Conservation (phyloP, 2,329 filamentous ascomycete genomes). For the Aspergillus uvarum region DNA sequence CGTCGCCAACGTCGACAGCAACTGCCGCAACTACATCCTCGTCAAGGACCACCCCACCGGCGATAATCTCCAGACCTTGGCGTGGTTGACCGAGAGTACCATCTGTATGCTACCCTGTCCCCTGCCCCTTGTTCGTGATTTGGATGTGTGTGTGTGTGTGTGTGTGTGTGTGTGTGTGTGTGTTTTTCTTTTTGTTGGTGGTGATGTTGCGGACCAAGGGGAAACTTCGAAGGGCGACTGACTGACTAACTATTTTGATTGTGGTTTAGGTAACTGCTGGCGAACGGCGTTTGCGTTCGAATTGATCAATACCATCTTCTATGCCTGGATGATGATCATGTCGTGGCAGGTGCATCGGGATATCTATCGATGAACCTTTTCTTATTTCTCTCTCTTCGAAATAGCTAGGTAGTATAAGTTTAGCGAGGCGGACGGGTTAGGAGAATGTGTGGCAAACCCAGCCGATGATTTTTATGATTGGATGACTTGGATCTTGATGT, state of each 20-base stretch:
- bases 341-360: slow-evolving; percentile 53
- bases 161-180: too few relatives aligned
- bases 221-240: not conserved
- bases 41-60: slow-evolving; percentile 45
- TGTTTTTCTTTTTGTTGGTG: not conserved
- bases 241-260: slow-evolving; percentile 13
- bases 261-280: slow-evolving; percentile 57
- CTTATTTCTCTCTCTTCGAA: too few relatives aligned
- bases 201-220: not conserved
- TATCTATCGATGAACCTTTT: slow-evolving; percentile 24
- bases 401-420: too few relatives aligned
- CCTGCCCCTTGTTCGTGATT: too few relatives aligned
- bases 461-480: not conserved
- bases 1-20: slow-evolving; percentile 56
- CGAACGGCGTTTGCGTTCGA: slow-evolving; percentile 63
- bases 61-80: slow-evolving; percentile 56
- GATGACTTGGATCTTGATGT: not conserved
- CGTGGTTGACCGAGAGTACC: slow-evolving; percentile 62
- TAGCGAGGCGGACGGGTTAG: not conserved
- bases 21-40: slow-evolving; percentile 59
- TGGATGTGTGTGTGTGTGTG: too few relatives aligned
- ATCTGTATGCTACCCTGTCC: slow-evolving; percentile 53
- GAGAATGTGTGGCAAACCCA: not conserved
- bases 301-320: slow-evolving; percentile 62
- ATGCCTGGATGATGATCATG: slow-evolving; percentile 67